Conservation (phyloP, 2,329 filamentous ascomycete species). For the Dactylellina cionopaga region DNA sequence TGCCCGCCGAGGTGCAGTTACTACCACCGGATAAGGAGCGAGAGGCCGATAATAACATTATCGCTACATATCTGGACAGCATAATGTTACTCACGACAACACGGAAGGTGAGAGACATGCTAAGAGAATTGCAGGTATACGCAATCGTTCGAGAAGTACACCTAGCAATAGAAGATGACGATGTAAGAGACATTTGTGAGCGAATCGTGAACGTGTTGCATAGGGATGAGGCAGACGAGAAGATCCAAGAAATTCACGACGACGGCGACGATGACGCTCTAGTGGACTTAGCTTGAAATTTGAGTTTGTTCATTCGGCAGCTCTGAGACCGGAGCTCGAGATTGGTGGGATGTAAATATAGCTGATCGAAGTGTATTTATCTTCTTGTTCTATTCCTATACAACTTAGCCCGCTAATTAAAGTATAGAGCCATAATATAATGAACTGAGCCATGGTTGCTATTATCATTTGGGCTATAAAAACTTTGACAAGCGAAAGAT, state of each 20-base stretch:
- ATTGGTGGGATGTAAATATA: too few species aligned
- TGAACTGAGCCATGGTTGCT: background rate
- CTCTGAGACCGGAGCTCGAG: too few species aligned
- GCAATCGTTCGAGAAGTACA: conserved; percentile 89
- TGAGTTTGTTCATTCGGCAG: too few species aligned
- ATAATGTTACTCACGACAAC: conserved; percentile 84
- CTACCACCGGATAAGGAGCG: conserved; percentile 88
- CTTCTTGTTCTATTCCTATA: background rate
- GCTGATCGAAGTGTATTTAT: background rate
- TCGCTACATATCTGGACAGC: conserved; percentile 89
- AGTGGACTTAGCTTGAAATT: conserved; percentile 59
- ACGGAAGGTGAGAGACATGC: conserved; percentile 74
- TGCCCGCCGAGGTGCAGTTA: conserved; percentile 90
- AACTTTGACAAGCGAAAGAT: too few species aligned
- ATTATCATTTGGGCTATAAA: background rate
- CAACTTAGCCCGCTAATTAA: background rate
- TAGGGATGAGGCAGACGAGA: conserved; percentile 74
- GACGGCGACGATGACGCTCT: conserved; percentile 63
- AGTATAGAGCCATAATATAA: background rate
- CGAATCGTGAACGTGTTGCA: conserved; percentile 88
- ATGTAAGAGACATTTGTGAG: conserved; percentile 84
- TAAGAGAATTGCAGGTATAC: conserved; percentile 84
- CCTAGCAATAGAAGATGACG: conserved; percentile 78
- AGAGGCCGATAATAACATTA: conserved; percentile 78
- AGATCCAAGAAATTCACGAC: conserved; percentile 60